phyloP scores from a whole-genome alignment of 148 eudicot genomes.

The Amaranthus cruentus region DNA sequence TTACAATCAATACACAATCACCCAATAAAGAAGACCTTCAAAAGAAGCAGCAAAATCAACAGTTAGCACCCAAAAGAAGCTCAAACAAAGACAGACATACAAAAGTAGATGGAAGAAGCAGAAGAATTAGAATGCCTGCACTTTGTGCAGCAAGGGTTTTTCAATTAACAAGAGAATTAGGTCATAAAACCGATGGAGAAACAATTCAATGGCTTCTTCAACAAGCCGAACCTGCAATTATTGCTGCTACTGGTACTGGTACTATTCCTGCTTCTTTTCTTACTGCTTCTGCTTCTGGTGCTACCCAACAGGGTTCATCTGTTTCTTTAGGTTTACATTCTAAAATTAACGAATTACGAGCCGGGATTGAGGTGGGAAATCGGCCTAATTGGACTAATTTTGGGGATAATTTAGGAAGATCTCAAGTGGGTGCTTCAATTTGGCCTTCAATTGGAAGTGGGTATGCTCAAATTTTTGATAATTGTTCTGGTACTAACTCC shows the following conservation, averaged over 20 bases:
- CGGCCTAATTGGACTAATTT: conserved; percentile 26
- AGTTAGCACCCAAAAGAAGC: conserved; percentile 50
- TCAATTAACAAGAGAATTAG: conserved; percentile 69
- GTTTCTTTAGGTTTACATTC: conserved; percentile 44
- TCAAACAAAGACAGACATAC: conserved; percentile 90
- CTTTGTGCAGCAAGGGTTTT: conserved; percentile 79
- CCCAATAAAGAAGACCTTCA: conserved; percentile 28
- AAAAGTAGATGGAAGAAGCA: conserved; percentile 75
- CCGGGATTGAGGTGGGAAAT: conserved; percentile 10
- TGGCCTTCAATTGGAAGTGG: conserved; percentile 46
- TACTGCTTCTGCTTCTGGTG: conserved; percentile 39
- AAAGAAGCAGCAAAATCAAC: conserved; percentile 12
- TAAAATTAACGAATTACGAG: conserved; percentile 31
- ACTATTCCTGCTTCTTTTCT: conserved; percentile 71
- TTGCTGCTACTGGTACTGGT: conserved; percentile 75
- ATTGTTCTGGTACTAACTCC: neutral
- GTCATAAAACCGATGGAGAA: conserved; percentile 82
- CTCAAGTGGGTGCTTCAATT: conserved; percentile 35
- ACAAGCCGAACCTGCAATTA: conserved; percentile 66
- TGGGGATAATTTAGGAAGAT: conserved; percentile 41
- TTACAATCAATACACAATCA: conserved; percentile 1
- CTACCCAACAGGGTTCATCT: neutral
- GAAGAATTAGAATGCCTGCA: conserved; percentile 81
- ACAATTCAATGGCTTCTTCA: conserved; percentile 88
- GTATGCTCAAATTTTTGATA: conserved; percentile 28